Evolutionary conservation across 73 alveolate genomes (phyloP).

Genomic region (Paramecium tetraurelia): DNA sequence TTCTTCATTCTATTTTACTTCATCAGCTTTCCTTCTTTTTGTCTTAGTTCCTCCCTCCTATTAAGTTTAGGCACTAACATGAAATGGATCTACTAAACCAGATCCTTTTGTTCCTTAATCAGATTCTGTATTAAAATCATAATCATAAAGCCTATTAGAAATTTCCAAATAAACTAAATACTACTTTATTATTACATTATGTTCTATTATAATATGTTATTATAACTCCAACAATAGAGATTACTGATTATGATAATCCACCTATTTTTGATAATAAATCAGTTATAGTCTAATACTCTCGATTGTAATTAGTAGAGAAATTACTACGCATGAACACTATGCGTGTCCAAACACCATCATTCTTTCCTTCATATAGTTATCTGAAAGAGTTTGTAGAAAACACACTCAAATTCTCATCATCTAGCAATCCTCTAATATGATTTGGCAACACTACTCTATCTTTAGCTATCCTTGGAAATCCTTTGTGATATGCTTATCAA

Average conservation of each 20-base stretch:
- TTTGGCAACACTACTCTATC: background rate
- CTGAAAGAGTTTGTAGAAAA: background rate
- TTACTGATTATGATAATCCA: background rate
- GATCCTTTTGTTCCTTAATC: background rate
- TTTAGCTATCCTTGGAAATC: background rate
- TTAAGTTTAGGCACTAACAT: background rate
- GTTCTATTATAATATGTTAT: background rate
- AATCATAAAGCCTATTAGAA: background rate
- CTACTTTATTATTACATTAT: background rate
- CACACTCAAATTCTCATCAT: background rate
- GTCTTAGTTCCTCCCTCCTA: background rate
- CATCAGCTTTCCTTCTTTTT: background rate
- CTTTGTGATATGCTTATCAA: background rate
- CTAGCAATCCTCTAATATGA: background rate
- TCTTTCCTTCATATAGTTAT: background rate
- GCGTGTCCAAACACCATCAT: background rate
- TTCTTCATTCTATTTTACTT: background rate
- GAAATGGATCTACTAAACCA: background rate
- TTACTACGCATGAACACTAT: background rate
- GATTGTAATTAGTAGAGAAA: background rate
- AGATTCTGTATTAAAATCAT: background rate
- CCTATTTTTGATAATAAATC: slow-evolving; percentile 15
- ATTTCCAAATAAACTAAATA: background rate
- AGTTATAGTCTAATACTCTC: background rate
- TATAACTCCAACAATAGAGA: background rate